Evolutionary conservation across 1,284 basidiomycete species (phyloP), one percentile per base, ranked within the genome.

Genomic region (Puccinia polysora): DNA sequence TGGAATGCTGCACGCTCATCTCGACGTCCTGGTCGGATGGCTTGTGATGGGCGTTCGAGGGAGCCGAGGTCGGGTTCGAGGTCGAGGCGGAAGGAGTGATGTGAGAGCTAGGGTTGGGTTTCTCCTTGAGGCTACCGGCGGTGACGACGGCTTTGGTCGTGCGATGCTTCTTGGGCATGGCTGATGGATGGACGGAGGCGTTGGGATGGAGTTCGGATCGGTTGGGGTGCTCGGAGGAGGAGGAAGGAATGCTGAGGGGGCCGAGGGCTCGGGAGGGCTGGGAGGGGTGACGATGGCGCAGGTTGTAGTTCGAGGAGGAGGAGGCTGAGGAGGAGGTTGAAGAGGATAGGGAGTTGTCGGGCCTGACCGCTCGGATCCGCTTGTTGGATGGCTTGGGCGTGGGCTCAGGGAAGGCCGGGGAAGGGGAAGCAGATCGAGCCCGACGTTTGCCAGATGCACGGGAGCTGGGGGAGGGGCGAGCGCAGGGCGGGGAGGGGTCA

Each of bases 371-470:
- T 38, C 58, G 56, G 25, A 62, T n/a, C 38, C 68, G 68, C 58
- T 70, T 70, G 34, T 38, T 50, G 32, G 58, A 62, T 47, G 68
- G 68, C 58, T 70, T 70, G 40, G 58, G 58, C 45, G 58, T 53
- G 36, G 68, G 55, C 47, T 62, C 47, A 63, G 56, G 43, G 36
- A 52, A 53, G 47, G 40, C 50, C 34, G 69, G 60, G 52, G 69
- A 64, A 55, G 69, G 59, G 40, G 69, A 72, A 47, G 59, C 49
- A 45, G 60, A 71, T 62, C 68, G 56, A 60, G 68, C 68, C 68
- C 68, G 56, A 71, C 68, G 68, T 71, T 71, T 71, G 68, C 68
- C 69, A 58, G 69, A 72, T 64, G 59, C 60, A 72, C 58, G 58
- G 60, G 69, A 64, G 60, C 60, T 63, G 20, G 38, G 43, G 30